Evolutionary conservation across 331 rosid genomes (phyloP), one percentile per base, ranked within the genome.

Genomic region (Quercus phellos): DNA sequence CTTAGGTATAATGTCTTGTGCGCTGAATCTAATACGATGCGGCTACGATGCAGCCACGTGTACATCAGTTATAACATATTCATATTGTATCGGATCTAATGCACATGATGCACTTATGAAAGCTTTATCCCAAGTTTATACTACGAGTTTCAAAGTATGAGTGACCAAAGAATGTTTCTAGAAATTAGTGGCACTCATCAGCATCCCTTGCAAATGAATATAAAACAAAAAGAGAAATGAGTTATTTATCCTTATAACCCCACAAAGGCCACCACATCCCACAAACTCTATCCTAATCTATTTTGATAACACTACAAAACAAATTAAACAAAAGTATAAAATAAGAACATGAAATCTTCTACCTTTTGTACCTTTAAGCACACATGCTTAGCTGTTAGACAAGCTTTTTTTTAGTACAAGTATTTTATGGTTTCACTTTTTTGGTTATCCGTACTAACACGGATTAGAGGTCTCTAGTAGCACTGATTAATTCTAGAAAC

Each of bases 341-440:
- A 71, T 73, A 83, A 70, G 59, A 64, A 60, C 51, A 63, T 5
- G 71, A 66, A n/a, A 66, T 66, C 27, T 66, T 66, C 26, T 6
- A 1, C 38, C 21, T 66, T 16, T 7, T 43, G 38, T 21, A 73
- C 71, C 24, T 78, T 82, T 58, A 38, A 66, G 77, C 79, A 61
- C 64, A 64, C 71, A 72, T 71, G 87, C 90, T 87, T 87, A 81
- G 93, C 89, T 86, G 88, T 84, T 79, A 74, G 80, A 66, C 81
- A 85, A 76, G 63, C 66, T 46, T 70, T 77, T 80, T 80, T 68
- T 76, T 77, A 51, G 42, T 42, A 81, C 68, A 74, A 66, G 51
- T 83, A 42, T 76, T 19, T 19, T 42, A 55, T 10, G 35, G 63
- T 35, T 11, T 71, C 79, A 55, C 83, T 81, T 75, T 81, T 24